Evolutionary conservation across 2,329 filamentous ascomycete species (phyloP), one percentile per base, ranked within the genome.

Genomic region (Penicillium freii): DNA sequence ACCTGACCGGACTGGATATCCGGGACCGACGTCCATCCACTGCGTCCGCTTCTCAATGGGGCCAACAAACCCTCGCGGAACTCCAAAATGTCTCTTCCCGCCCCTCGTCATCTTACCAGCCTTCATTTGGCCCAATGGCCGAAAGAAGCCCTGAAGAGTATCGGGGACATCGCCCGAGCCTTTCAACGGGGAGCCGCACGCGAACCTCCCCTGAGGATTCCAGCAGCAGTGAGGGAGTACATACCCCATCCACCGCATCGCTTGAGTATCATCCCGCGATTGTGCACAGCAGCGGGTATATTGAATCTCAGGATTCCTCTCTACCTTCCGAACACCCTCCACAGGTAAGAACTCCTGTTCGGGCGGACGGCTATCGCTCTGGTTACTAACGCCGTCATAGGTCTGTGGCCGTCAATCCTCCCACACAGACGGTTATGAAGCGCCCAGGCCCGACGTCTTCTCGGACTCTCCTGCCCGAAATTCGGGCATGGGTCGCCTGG

Each of bases 211-310:
- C 78, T 1, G 77, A 79, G 62, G 78, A 79, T 63, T 79, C 77
- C 1, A 80, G 77, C 61, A 80, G 77, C 64, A 80, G 77, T 54
- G 78, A 80, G 58, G 77, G 77, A 17, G 76, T 80, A 2, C 73
- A 77, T 8, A 80, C 78, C 25, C 78, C 78, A 5, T 78, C 77
- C 8, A 78, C 75, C 27, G 73, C 78, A 13, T 74, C 75, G n/a
- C 69, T 77, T 29, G 78, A 80, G 54, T 78, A 80, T 54, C 75
- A 80, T 57, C 78, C 78, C 10, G 76, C 78, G 21, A 80, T 80
- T 60, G 74, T 80, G 57, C 75, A 78, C 50, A 78, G 76, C 65
- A 78, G 76, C 62, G 77, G 77, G 46, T 79, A 75, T 60, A 75
- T 79, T 61, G 78, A 80, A 61, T 69, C 74, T 27, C 73, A 77